Conservation (phyloP, 1,284 basidiomycete genomes). For the Cryptococcus depauperatus region DNA sequence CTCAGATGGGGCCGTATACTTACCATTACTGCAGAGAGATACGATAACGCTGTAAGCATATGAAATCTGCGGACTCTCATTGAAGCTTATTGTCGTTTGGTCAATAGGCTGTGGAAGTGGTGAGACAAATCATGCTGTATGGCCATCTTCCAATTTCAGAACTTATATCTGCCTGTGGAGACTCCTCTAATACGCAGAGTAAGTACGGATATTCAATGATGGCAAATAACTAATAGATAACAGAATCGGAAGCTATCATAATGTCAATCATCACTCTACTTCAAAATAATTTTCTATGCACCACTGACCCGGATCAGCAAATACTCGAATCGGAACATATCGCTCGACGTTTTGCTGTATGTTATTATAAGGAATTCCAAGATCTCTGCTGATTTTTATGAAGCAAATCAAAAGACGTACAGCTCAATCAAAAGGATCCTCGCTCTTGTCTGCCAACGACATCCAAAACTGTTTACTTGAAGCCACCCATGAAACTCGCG, state of each 20-base stretch:
- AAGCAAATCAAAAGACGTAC: slow-evolving; percentile 21
- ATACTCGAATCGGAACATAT: slow-evolving; percentile 28
- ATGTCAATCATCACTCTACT: slow-evolving; percentile 20
- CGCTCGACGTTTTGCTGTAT: slow-evolving; percentile 23
- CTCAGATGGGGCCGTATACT: slow-evolving; percentile 71
- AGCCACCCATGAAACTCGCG: slow-evolving; percentile 32
- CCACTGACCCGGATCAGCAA: slow-evolving; percentile 24
- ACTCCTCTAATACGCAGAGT: slow-evolving; percentile 14
- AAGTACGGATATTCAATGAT: slow-evolving; percentile 5
- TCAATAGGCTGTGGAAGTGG: slow-evolving; percentile 64
- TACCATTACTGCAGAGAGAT: slow-evolving; percentile 61
- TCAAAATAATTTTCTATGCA: slow-evolving; percentile 23
- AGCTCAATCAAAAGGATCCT: slow-evolving; percentile 19
- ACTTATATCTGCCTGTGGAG: slow-evolving; percentile 18
- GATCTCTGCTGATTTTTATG: background rate
- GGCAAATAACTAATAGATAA: slow-evolving; percentile 3
- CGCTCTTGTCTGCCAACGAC: slow-evolving; percentile 42
- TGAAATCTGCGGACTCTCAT: background rate
- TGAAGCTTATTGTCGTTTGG: background rate
- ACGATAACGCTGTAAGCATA: slow-evolving; percentile 54
- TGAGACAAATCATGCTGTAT: slow-evolving; percentile 68
- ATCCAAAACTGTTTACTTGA: slow-evolving; percentile 32
- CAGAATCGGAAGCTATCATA: slow-evolving; percentile 13
- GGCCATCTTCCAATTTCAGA: slow-evolving; percentile 67
- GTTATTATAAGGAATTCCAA: background rate